These are phyloP conservation scores for Orbilia ellipsospora DNA, from an alignment of 2,329 filamentous ascomycete species.

Conservation along the genomic window DNA sequence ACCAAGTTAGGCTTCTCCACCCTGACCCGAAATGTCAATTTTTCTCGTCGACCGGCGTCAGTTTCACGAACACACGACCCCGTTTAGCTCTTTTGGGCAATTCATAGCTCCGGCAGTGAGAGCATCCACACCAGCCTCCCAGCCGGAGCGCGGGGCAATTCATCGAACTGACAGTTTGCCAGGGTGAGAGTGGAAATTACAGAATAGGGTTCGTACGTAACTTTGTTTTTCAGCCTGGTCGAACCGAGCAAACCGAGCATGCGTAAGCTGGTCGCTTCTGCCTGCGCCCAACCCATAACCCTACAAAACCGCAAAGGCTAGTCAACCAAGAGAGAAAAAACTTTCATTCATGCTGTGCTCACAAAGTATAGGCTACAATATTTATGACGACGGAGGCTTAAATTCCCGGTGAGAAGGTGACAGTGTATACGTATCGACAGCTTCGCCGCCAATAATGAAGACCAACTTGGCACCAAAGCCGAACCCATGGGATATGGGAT, in stretches of 20 bases:
- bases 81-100: conserved; percentile 16
- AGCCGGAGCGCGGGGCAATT: conserved; percentile 8
- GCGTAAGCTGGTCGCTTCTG: conserved; percentile 50
- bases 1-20: conserved; percentile 35
- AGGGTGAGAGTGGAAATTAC: too few species aligned
- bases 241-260: conserved; percentile 1
- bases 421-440: too few species aligned
- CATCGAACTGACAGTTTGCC: neutral
- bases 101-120: conserved; percentile 26
- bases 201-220: conserved; percentile 25
- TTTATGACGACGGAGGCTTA: neutral
- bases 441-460: neutral
- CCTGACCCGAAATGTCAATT: too few species aligned
- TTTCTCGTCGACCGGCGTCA: neutral
- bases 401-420: too few species aligned
- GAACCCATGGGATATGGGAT: too few species aligned
- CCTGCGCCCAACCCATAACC: conserved; percentile 11
- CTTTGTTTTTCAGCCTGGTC: conserved; percentile 8
- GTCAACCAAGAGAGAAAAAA: conserved; percentile 22
- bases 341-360: neutral
- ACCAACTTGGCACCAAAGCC: neutral
- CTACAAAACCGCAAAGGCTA: too few species aligned
- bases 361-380: conserved; percentile 27
- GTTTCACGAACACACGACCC: neutral
- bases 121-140: neutral